Evolutionary conservation across 1,284 basidiomycete genomes (phyloP), one percentile per base, ranked within the genome.

Genomic region (Pisolithus thermaeus): DNA sequence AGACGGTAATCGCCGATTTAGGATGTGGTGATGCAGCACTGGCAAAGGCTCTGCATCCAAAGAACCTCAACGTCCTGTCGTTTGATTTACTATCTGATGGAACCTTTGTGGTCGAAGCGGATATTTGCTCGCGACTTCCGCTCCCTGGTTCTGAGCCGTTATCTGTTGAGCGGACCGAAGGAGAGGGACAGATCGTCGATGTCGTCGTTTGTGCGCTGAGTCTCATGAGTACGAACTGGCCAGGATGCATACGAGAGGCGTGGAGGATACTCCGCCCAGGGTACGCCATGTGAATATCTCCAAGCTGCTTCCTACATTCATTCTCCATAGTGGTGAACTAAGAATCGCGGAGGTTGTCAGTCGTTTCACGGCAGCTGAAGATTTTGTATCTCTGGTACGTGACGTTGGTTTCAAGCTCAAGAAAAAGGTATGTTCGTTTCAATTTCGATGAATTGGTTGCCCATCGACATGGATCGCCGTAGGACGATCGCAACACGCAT

Each of bases 201-300:
- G 86, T 91, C 5, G 93, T 85, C 1, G 87, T 99, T 27, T 99
- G 94, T 66, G 92, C 94, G 40, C 75, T 99, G 54, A 96, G 92
- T 62, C 74, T 99, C 55, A 99, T 99, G 97, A 91, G 92, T 36
- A 92, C 87, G 9, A 97, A 99, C 67, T 99, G 97, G 97, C 80
- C 92, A 14, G 80, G 79, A 23, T 94, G 92, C 66, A 78, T 98
- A 36, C 77, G 88, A 30, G 96, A 99, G 68, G 90, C 90, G 3
- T 90, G 90, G 79, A 76, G 97, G 53, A 81, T 99, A 30, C 73
- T 99, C 39, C 87, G 84, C 64, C 69, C 77, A 12, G 83, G 81
- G 93, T 95, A 62, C 64, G 87, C 76, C 45, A 28, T 23, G 51
- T 28, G 23, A 6, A n/a, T 49, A n/a, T 53, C 40, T 50, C 50